Evolutionary conservation across 2,329 filamentous ascomycete genomes (phyloP), one percentile per base, ranked within the genome.

Genomic region (Fusarium incarnatum): DNA sequence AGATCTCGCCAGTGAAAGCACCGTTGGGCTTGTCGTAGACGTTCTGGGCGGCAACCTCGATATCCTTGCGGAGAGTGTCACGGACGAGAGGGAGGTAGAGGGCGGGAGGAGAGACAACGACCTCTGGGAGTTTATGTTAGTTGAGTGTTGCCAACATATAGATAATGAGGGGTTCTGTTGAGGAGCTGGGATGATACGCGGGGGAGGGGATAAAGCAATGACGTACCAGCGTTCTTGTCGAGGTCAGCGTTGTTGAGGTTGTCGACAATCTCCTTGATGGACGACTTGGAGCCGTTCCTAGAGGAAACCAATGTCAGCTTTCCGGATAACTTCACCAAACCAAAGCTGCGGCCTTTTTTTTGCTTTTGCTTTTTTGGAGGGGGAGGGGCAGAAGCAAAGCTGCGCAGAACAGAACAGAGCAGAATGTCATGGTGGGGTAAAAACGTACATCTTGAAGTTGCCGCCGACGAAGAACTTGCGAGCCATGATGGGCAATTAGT

Each of bases 391-490:
- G 49, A 47, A 62, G 37, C 41, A 41, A 40, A 55, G 49, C 48
- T 48, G 48, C 64, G 56, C 32, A 59, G 47, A 62, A 22, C 37
- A 56, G 65, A 58, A 56, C 42, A 62, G 47, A 62, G 68, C 45
- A 67, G 22, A 59, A 50, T 58, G 54, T 57, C 57, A 73, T 70
- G 65, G 75, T 70, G 70, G 74, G 75, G 76, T 73, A 76, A 76
- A 71, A 76, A 71, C 88, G 80, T 85, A 97, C 94, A 98, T 98
- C 89, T 99, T 98, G 87, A 98, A 98, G 91, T 99, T 99, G 81
- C 94, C 94, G 83, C 94, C 94, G 83, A 97, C 93, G 83, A 97
- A 97, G 88, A 97, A 97, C 87, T 94, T 92, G 87, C 94, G 94
- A 88, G 91, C 88, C 94, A 97, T 97, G 78, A 79, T 93, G 88